phyloP scores from a whole-genome alignment of 306 rosid species.

The Quercus cerris region DNA sequence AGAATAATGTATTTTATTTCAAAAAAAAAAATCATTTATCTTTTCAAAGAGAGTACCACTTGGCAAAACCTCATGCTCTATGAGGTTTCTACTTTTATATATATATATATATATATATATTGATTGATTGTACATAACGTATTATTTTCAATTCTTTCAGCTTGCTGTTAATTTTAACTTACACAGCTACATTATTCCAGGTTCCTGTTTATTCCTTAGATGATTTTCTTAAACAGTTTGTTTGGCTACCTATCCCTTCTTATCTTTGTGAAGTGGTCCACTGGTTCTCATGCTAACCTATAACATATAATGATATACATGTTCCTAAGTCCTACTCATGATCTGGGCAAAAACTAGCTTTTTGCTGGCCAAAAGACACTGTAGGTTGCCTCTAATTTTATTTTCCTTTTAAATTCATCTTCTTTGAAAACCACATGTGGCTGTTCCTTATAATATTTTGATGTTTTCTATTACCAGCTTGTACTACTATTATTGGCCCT shows the following conservation, averaged over 20 bases:
- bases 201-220: constrained; percentile 87
- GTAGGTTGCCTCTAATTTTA: constrained; percentile 51
- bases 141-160: background rate
- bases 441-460: constrained; percentile 1
- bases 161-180: background rate
- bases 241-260: constrained; percentile 85
- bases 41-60: too few species aligned
- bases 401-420: background rate
- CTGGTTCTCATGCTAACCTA: constrained; percentile 85
- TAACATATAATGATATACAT: constrained; percentile 94
- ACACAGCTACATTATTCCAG: constrained; percentile 42
- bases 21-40: too few species aligned
- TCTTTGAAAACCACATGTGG: constrained; percentile 1
- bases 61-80: too few species aligned
- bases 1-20: too few species aligned
- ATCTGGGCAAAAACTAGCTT: constrained; percentile 42
- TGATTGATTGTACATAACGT: background rate
- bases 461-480: constrained; percentile 43
- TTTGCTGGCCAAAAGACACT: constrained; percentile 76
- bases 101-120: too few species aligned
- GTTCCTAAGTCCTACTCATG: constrained; percentile 70
- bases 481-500: constrained; percentile 68
- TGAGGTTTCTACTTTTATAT: too few species aligned
- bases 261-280: constrained; percentile 83
- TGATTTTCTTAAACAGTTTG: constrained; percentile 84